These are phyloP conservation scores for Aspergillus ochraceus DNA, from an alignment of 2,329 filamentous ascomycete genomes.

Conservation along the genomic window DNA sequence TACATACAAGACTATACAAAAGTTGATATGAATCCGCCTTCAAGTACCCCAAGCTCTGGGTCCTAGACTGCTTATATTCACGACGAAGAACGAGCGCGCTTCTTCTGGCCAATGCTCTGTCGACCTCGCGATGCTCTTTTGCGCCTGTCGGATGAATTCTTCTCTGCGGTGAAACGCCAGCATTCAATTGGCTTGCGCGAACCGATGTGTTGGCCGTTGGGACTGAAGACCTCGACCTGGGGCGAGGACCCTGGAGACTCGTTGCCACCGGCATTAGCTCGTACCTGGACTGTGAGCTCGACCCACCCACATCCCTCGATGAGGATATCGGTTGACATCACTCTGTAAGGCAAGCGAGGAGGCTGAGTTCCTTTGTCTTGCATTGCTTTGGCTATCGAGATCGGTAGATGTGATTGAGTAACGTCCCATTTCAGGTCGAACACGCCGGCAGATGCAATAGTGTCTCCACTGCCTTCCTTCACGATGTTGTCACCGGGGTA, in stretches of 20 bases:
- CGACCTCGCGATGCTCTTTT: constrained; percentile 23
- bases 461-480: constrained; percentile 56
- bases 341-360: constrained; percentile 67
- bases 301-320: constrained; percentile 94
- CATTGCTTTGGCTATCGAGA: constrained; percentile 66
- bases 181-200: constrained; percentile 33
- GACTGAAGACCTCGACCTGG: constrained; percentile 79
- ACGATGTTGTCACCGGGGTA: constrained; percentile 65
- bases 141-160: constrained; percentile 30
- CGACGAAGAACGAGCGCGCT: constrained; percentile 16
- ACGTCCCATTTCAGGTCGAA: constrained; percentile 80
- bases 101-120: constrained; percentile 26
- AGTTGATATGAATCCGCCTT: not conserved
- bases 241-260: constrained; percentile 47
- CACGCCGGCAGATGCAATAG: constrained; percentile 68
- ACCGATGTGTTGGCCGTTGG: constrained; percentile 77
- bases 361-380: constrained; percentile 59
- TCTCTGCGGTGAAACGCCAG: constrained; percentile 35
- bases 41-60: not conserved
- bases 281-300: constrained; percentile 79
- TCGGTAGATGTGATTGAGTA: constrained; percentile 74
- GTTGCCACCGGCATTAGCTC: constrained; percentile 48
- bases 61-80: not conserved
- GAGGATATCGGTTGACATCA: constrained; percentile 79
- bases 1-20: constrained; percentile 8